Conservation (phyloP, 495 filamentous ascomycete genomes). For the Gamarada debralockiae region DNA sequence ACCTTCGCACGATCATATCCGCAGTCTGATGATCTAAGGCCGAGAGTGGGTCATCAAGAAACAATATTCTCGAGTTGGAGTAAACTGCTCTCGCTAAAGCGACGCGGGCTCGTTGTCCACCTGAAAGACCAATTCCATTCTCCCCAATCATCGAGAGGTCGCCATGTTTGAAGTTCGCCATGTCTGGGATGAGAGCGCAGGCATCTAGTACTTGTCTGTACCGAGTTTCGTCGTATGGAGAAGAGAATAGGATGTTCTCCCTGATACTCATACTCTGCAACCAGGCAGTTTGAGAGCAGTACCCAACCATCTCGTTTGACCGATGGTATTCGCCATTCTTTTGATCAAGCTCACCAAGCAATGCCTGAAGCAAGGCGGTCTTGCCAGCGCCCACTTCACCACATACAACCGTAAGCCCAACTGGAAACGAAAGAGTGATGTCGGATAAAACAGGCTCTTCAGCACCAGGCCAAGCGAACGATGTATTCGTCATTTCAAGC, state of each 20-base stretch:
- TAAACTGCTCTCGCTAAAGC: conserved; percentile 32
- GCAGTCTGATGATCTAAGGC: conserved; percentile 64
- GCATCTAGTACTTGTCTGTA: conserved; percentile 56
- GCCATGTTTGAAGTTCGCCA: conserved; percentile 50
- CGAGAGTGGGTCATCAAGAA: conserved; percentile 39
- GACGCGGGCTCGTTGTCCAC: conserved; percentile 59
- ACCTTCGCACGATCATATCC: conserved; percentile 62
- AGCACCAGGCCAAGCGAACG: conserved; percentile 74
- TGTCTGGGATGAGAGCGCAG: conserved; percentile 53
- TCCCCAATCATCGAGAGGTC: conserved; percentile 59
- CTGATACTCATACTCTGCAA: conserved; percentile 85
- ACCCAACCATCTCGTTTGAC: conserved; percentile 69
- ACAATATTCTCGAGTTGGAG: conserved; percentile 25
- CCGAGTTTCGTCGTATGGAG: conserved; percentile 59
- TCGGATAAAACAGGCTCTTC: conserved; percentile 55
- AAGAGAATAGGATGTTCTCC: conserved; percentile 50
- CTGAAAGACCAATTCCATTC: conserved; percentile 62
- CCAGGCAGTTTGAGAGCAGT: conserved; percentile 86
- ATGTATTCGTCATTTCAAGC: conserved; percentile 56
- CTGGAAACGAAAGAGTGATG: conserved; percentile 55
- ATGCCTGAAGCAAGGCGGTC: conserved; percentile 71
- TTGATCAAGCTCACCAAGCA: conserved; percentile 76
- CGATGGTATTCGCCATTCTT: conserved; percentile 51
- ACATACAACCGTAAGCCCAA: conserved; percentile 54
- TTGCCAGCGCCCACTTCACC: conserved; percentile 81